Conservation (phyloP, 1,284 basidiomycete genomes). For the Entoloma clypeatum region DNA sequence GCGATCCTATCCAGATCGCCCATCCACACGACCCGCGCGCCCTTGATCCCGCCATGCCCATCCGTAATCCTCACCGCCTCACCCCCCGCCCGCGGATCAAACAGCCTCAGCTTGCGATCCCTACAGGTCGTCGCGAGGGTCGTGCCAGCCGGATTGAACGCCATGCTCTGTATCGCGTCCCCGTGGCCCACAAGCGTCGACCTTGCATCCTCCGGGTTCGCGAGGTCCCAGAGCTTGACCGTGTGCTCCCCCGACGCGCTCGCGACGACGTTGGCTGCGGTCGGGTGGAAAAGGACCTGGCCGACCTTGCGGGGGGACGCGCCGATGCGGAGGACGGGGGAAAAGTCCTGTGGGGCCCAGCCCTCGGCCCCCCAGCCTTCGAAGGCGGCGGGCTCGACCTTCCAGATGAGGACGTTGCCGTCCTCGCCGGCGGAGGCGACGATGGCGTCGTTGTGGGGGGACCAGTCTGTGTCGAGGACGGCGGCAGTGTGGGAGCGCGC, state of each 20-base stretch:
- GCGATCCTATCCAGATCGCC: conserved; percentile 85
- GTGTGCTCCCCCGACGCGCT: conserved; percentile 86
- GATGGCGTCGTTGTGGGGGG: conserved; percentile 88
- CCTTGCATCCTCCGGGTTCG: conserved; percentile 59
- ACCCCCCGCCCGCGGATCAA: conserved; percentile 80
- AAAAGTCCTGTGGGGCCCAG: conserved; percentile 82
- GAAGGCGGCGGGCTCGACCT: conserved; percentile 68
- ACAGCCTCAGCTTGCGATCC: conserved; percentile 89
- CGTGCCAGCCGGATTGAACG: conserved; percentile 83
- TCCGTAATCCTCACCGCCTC: conserved; percentile 81
- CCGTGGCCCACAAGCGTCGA: conserved; percentile 72
- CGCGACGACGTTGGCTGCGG: conserved; percentile 83
- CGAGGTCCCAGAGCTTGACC: conserved; percentile 91
- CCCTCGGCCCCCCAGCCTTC: conserved; percentile 85
- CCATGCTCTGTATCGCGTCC: conserved; percentile 85
- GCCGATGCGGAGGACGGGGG: conserved; percentile 74
- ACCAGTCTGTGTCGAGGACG: conserved; percentile 97
- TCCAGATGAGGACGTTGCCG: conserved; percentile 90
- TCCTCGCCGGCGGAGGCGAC: conserved; percentile 93
- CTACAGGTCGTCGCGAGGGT: conserved; percentile 79
- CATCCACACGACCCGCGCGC: conserved; percentile 88
- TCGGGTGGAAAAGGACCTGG: conserved; percentile 94
- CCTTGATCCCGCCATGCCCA: conserved; percentile 93
- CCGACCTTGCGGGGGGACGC: conserved; percentile 85
- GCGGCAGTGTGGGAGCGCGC: conserved; percentile 82